Evolutionary conservation across 768 basidiomycete genomes (phyloP), one percentile per base, ranked within the genome.

Genomic region (Termitomyces sp.): DNA sequence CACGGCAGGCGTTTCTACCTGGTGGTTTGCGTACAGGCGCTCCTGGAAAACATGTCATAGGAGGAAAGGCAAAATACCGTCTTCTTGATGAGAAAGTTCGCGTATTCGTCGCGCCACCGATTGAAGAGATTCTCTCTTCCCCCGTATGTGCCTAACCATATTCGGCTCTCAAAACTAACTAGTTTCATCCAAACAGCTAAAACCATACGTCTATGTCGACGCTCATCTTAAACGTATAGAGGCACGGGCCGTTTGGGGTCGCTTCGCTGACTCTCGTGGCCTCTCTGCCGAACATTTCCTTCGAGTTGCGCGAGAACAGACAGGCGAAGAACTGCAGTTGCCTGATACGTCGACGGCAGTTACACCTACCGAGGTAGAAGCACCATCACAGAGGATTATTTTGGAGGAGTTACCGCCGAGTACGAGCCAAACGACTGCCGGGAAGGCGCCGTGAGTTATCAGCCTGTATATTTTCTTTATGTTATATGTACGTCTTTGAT

Each of bases 21-120:
- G 91, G 91, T 58, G 89, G 90, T 22, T 86, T 82, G 65, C 83
- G 93, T 42, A 95, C 92, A 0, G 93, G 92, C 56, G 89, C 93
- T 23, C 92, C 92, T 18, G 91, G 94, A 68, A 83, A 86, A 67
- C 90, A 93, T 69, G 85, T 92, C 47, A 73, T 91, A 18, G 69
- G 79, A 39, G 90, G 91, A 39, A 84, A 85, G 64, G 78, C 87
- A 39, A 91, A 93, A 67, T 94, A 94, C 70, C 77, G 87, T 52
- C 74, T 97, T 15, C 61, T 91, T 52, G 90, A 96, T 64, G 85
- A 88, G 67, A 78, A 88, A 74, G 91, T 97, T 46, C 79, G 92
- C 63, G 81, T 91, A 47, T 93, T 86, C 58, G 84, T 95, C 36
- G 89, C 91, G 22, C 90, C 92, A n/a, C 77, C 83, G 15, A 68